Evolutionary conservation across 176 grass and related monocot genomes (phyloP).

Genomic region (Zoysia japonica): DNA sequence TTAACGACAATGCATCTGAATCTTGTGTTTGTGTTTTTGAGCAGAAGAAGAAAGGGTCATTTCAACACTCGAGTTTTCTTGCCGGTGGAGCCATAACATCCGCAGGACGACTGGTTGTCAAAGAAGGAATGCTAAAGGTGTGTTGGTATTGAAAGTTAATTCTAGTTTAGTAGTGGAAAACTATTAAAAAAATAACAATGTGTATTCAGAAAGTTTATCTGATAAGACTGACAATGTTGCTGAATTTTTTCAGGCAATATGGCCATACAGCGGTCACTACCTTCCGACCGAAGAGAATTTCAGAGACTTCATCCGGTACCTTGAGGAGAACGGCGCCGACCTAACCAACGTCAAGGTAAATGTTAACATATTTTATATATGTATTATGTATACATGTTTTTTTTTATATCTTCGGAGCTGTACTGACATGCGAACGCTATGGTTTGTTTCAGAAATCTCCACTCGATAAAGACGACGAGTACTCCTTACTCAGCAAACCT

Average conservation of each 20-base stretch:
- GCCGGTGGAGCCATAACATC: conserved; percentile 79
- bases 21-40: not conserved
- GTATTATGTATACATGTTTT: too few species aligned
- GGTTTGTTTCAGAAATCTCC: conserved; percentile 54
- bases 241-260: conserved; percentile 66
- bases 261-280: conserved; percentile 96
- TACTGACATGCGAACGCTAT: not conserved
- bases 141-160: not conserved
- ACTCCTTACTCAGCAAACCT: conserved; percentile 34
- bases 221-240: conserved; percentile 9
- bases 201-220: conserved; percentile 1
- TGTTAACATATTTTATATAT: not conserved
- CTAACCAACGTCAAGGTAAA: conserved; percentile 68
- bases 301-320: conserved; percentile 70
- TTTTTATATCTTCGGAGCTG: not conserved
- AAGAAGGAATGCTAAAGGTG: conserved; percentile 79
- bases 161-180: not conserved
- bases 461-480: conserved; percentile 66
- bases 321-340: conserved; percentile 57
- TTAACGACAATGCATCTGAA: conserved; percentile 28
- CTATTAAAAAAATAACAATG: not conserved
- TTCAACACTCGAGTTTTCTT: conserved; percentile 93
- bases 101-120: conserved; percentile 84
- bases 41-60: conserved; percentile 97
- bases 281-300: conserved; percentile 85